Base-by-base conservation (phyloP, 495 filamentous ascomycete species). In the Aspergillus ellipticus region DNA sequence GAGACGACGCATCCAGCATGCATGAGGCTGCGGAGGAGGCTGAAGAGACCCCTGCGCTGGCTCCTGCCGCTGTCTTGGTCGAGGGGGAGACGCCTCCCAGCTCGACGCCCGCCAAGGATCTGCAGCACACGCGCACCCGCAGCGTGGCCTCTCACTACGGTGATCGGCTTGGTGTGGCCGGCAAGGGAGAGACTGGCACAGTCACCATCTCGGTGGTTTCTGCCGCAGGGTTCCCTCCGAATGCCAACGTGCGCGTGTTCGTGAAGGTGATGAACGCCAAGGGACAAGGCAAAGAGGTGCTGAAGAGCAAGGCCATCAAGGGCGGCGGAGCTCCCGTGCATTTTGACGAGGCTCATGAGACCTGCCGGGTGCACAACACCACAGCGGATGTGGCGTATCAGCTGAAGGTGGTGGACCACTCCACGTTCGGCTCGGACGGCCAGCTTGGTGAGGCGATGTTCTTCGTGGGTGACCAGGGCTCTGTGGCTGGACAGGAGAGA, bases 361-460 rank as follows among this genome's bases (percentile, higher is more conserved):
- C 80, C 19, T 92, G 92, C 78, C 87, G 83, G 55, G 81, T 91
- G 47, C 75, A 79, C 33, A 62, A 74, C 53, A 92, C 89, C 63
- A 83, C 86, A 6, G 85, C 93, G 5, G 94, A 96, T 64, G 82
- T 89, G 39, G 85, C 89, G 67, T 97, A 96, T 76, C 85, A 89
- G 68, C 65, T 99, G 47, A 79, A 86, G 53, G 94, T 92, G 48
- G 88, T 90, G 56, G 85, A 89, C 63, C 89, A 96, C 66, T 81
- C 87, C 58, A 88, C 86, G 4, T 90, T 97, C 62, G 84, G 89
- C 37, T 86, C 81, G 37, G 92, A 96, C 62, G 83, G 87, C 42
- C 78, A 84, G 26, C 77, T 97, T 9, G 94, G 94, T 42, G 92
- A 97, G 61, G 81, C 78, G 0, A 59, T 86, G n/a, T 96, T 96